Conservation (phyloP, 2,329 filamentous ascomycete species). For the Tolypocladium inflatum region DNA sequence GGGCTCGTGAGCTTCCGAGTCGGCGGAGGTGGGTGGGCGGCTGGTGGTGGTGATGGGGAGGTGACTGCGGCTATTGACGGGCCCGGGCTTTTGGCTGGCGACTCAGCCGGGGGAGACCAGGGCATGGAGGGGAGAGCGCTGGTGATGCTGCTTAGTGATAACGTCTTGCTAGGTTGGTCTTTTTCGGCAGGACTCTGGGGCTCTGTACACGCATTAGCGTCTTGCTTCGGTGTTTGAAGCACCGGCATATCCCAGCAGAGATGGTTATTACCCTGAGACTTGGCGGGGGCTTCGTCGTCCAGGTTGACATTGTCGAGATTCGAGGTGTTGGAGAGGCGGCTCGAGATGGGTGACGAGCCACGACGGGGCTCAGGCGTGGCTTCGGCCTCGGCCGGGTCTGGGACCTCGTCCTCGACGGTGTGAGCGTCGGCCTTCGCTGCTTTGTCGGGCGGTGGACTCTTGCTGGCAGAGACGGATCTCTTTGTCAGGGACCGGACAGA, state of each 20-base stretch:
- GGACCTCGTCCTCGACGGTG: conserved; percentile 4
- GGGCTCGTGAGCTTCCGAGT: conserved; percentile 73
- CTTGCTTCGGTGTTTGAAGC: background rate
- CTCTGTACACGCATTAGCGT: conserved; percentile 14
- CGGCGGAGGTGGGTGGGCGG: conserved; percentile 20
- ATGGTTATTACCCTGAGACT: conserved; percentile 19
- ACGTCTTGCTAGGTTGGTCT: conserved; percentile 40
- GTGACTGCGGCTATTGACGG: conserved; percentile 21
- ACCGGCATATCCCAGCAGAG: background rate
- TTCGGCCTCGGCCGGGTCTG: conserved; percentile 9
- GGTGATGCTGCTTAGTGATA: conserved; percentile 62
- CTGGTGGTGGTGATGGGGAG: conserved; percentile 18
- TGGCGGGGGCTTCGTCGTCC: conserved; percentile 41
- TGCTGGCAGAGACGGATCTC: conserved; percentile 26
- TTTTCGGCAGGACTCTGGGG: conserved; percentile 22
- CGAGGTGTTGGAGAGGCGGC: conserved; percentile 36
- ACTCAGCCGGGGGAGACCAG: conserved; percentile 53
- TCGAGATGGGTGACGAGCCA: conserved; percentile 29
- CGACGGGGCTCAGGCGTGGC: conserved; percentile 12
- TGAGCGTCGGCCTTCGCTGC: conserved; percentile 9
- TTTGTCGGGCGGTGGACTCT: conserved; percentile 16
- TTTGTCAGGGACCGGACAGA: conserved; percentile 56
- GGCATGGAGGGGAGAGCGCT: conserved; percentile 63
- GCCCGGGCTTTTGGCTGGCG: conserved; percentile 34
- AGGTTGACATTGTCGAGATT: conserved; percentile 56